phyloP scores from a whole-genome alignment of 2,329 filamentous ascomycete species.

The Allantophomopsis cytisporea region DNA sequence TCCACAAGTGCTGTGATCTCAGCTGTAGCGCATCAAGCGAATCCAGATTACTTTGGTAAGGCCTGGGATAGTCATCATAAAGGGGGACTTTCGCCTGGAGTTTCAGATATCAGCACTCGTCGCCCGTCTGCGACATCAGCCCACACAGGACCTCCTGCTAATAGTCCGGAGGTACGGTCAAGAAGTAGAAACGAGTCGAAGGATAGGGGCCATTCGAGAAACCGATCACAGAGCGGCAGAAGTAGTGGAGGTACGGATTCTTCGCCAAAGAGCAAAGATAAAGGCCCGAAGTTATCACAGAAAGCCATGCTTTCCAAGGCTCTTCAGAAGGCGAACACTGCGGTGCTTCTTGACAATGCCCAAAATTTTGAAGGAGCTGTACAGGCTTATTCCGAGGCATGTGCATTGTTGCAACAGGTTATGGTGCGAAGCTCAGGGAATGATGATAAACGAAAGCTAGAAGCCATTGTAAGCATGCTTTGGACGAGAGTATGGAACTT shows the following conservation, averaged over 20 bases:
- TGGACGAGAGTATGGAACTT: constrained; percentile 6
- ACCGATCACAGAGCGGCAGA: constrained; percentile 29
- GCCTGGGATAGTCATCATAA: constrained; percentile 11
- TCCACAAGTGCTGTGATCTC: constrained; percentile 18
- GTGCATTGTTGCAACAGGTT: constrained; percentile 74
- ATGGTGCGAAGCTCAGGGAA: constrained; percentile 72
- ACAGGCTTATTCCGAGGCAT: constrained; percentile 84
- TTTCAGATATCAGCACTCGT: background rate
- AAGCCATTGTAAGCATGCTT: constrained; percentile 66
- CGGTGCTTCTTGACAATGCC: constrained; percentile 89
- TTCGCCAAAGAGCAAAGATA: constrained; percentile 18
- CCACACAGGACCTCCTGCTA: constrained; percentile 1
- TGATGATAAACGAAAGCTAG: constrained; percentile 80
- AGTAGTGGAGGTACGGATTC: constrained; percentile 28
- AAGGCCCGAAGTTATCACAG: constrained; percentile 46
- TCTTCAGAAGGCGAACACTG: constrained; percentile 88
- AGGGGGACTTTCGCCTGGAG: background rate
- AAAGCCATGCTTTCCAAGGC: constrained; percentile 97
- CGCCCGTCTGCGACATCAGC: background rate
- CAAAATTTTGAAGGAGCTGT: constrained; percentile 88
- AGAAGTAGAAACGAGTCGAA: constrained; percentile 1
- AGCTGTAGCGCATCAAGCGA: constrained; percentile 14
- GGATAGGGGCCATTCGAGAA: constrained; percentile 25
- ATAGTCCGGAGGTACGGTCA: constrained; percentile 5
- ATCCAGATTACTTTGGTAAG: constrained; percentile 17